Percentiles rank a stretch among this genome's conserved stretches.
These are phyloP conservation scores for Yamadazyma conglobata DNA, from an alignment of 1,139 yeast species.

Conservation along the genomic window DNA sequence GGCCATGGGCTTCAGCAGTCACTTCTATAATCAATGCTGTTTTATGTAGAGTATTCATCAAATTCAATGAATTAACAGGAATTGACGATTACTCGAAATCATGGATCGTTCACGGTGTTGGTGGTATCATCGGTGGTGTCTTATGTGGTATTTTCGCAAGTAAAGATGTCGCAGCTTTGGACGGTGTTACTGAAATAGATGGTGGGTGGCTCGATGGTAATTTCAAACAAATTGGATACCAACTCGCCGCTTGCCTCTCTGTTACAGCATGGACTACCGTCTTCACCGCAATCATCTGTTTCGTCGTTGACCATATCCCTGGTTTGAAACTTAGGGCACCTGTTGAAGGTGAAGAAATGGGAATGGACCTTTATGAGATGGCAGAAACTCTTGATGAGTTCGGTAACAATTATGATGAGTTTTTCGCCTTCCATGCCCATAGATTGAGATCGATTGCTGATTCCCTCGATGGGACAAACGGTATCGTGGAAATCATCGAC, in stretches of 20 bases:
- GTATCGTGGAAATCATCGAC: conserved; percentile 18
- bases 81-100: conserved; percentile 97
- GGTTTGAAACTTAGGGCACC: conserved; percentile 76
- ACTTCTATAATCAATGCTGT: conserved; percentile 78
- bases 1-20: conserved; percentile 81
- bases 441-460: conserved; percentile 17
- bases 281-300: conserved; percentile 67
- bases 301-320: conserved; percentile 77
- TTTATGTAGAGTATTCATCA: conserved; percentile 79
- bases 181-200: conserved; percentile 54
- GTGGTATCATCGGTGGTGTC: conserved; percentile 83
- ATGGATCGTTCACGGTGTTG: conserved; percentile 90
- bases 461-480: conserved; percentile 12
- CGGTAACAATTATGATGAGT: conserved; percentile 23
- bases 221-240: conserved; percentile 87
- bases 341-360: conserved; percentile 78
- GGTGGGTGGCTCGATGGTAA: conserved; percentile 97
- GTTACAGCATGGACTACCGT: conserved; percentile 77
- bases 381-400: conserved; percentile 29
- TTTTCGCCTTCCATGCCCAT: conserved; percentile 18
- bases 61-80: conserved; percentile 62
- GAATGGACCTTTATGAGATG: conserved; percentile 43
- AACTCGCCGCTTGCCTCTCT: conserved; percentile 79
- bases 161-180: conserved; percentile 80
- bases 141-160: conserved; percentile 92